Evolutionary conservation across 169 alveolate genomes (phyloP), one percentile per base, ranked within the genome.

Genomic region (Plasmodium sp.): DNA sequence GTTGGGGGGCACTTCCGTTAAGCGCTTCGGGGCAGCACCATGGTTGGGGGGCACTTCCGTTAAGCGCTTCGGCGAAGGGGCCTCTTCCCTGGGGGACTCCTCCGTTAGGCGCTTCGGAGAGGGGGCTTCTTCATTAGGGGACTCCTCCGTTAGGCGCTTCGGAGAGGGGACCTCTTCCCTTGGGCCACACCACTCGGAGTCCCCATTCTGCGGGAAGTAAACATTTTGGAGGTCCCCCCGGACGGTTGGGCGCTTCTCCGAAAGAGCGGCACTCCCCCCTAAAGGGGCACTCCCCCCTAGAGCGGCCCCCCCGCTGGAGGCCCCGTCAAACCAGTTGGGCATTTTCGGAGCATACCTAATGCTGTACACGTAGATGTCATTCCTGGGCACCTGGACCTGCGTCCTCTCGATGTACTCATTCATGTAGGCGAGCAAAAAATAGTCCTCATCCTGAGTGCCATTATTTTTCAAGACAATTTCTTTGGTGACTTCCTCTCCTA

Each of bases 391-490:
- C 73, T 90, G 77, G 10, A 90, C 74, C 74, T 90, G 81, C 45
- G 36, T 90, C 36, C 74, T 90, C 82, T 90, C 94, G 7, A 67
- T 90, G 72, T 80, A 80, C 82, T 90, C 94, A 90, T 90, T 79
- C 84, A 90, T 90, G 58, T 90, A 90, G 4, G 83, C 48, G 10
- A 90, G 79, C 18, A 90, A 36, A 71, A 90, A 90, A 58, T 90
- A 90, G 16, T 90, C 84, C 43, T 90, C 91, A 36, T 80, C 62
- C 18, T 90, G 41, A 36, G 18, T 58, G 5, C 91, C 77, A 62
- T 90, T 90, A 90, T 90, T 90, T 90, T 90, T 90, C 43, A 90
- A 58, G 5, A 90, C 90, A 80, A 90, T 90, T 16, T 90, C 91
- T 79, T 80, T 90, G 12, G 41, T 90, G 22, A 90, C 36, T 58